These are phyloP conservation scores for Tanacetum coccineum DNA, from an alignment of 129 eudicot genomes.

Conservation along the genomic window DNA sequence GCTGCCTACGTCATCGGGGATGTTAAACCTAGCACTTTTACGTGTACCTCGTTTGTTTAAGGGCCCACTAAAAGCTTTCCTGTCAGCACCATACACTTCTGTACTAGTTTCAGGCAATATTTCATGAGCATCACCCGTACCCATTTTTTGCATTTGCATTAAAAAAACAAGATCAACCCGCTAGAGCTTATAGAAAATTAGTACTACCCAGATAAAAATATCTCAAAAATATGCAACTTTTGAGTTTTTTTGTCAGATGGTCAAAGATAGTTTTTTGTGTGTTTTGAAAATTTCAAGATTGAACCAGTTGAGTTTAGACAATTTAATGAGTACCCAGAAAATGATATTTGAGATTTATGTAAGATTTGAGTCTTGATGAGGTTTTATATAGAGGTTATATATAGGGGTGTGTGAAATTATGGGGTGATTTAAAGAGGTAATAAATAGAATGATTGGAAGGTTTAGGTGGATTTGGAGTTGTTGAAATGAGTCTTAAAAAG, in stretches of 20 bases:
- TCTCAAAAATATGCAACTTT: no score
- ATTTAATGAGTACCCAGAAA: not conserved
- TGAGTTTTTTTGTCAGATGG: no score
- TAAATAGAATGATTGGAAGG: not conserved
- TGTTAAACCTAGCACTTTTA: slow-evolving; percentile 58
- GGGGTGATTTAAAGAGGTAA: no score
- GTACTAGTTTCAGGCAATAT: slow-evolving; percentile 16
- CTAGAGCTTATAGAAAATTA: not conserved
- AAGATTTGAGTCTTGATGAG: not conserved
- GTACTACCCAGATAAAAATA: not conserved
- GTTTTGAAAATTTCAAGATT: not conserved
- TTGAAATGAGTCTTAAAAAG: slow-evolving; percentile 11
- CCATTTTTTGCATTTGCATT: slow-evolving; percentile 28
- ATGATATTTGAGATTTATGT: not conserved
- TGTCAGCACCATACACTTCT: slow-evolving; percentile 34
- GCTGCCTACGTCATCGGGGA: slow-evolving; percentile 34
- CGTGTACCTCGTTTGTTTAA: slow-evolving; percentile 36
- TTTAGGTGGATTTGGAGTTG: not conserved
- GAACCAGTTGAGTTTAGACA: not conserved
- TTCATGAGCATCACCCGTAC: slow-evolving; percentile 13
- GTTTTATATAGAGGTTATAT: not conserved
- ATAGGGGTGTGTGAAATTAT: no score
- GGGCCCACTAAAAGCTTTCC: slow-evolving; percentile 46
- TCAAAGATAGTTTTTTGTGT: not conserved
- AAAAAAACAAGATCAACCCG: slow-evolving; percentile 7